Base-by-base conservation (phyloP, 2,329 filamentous ascomycete genomes). In the Penicillium sp. region DNA sequence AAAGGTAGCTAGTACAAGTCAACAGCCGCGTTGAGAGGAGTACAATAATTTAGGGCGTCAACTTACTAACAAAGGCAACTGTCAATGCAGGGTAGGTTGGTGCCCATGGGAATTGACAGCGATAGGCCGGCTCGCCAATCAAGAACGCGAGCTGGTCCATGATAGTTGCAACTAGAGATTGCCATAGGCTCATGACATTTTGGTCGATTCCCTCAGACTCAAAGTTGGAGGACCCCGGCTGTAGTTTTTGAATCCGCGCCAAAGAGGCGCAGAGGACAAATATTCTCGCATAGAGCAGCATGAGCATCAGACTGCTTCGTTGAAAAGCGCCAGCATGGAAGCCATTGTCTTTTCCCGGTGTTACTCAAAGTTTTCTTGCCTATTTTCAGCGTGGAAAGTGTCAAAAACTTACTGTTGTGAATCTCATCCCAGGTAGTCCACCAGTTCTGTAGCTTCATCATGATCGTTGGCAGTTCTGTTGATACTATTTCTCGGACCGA, bases 291-390 rank as follows among this genome's bases (percentile, higher is more conserved):
- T 76, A 76, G 15, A 72, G 67, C 17, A 76, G 63, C 73, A 75
- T 75, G 17, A 74, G 55, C 44, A 74, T 76, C 6, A 76, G 64
- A 53, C 73, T 76, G 54, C 72, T 73, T 24, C 75, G 72, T 45
- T 76, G 75, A 50, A 76, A 76, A 1, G 75, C 75, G 7, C 75
- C 73, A 4, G 73, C 72, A 60, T 76, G 75, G 40, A 76, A 76
- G 1, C 73, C 74, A 50, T 76, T 76, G 58, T 76, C 75, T 76
- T 56, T 56, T 3, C 9, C 0, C n/a, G 42, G 26, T 49, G 42
- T 45, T 30, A 33, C 5, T 26, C 13, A 44, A n/a, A 35, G 12
- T 42, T 8, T 13, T 12, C 26, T 17, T 44, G 2, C 17, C 3
- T 1, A 7, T 7, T 26, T 26, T 33, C 22, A 22, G 8, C 2